Evolutionary conservation across 169 alveolate species (phyloP).

Genomic region (Plasmodium gonderi): DNA sequence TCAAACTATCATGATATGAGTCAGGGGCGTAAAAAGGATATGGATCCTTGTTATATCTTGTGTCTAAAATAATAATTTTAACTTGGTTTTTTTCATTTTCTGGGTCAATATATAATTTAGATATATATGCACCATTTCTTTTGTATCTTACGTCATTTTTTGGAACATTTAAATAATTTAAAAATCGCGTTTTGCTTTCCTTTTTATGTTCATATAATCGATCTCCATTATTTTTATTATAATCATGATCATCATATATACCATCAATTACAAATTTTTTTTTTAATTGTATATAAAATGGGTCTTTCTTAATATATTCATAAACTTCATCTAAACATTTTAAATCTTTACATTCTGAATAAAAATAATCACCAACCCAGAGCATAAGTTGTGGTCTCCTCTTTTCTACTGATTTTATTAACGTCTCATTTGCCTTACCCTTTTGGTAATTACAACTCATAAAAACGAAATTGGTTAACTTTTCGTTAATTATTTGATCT

Average conservation of each 20-base stretch:
- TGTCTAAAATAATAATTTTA: constrained; percentile 85
- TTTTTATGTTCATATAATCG: constrained; percentile 76
- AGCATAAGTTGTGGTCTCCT: constrained; percentile 86
- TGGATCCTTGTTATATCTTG: constrained; percentile 85
- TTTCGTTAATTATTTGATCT: constrained; percentile 61
- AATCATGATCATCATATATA: constrained; percentile 90
- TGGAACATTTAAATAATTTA: constrained; percentile 86
- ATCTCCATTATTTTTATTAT: constrained; percentile 87
- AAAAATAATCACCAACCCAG: constrained; percentile 87
- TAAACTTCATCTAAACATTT: constrained; percentile 78
- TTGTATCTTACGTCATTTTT: constrained; percentile 85
- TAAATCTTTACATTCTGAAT: constrained; percentile 80
- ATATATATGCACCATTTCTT: constrained; percentile 86
- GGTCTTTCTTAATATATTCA: constrained; percentile 66
- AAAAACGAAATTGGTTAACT: constrained; percentile 23
- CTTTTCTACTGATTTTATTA: constrained; percentile 33
- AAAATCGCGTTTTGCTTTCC: constrained; percentile 74
- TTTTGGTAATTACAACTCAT: constrained; percentile 56
- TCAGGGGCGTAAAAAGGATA: constrained; percentile 79
- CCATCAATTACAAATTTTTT: constrained; percentile 82
- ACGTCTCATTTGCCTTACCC: constrained; percentile 7
- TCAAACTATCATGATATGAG: constrained; percentile 47
- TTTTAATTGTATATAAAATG: constrained; percentile 71
- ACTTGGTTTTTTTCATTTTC: constrained; percentile 83
- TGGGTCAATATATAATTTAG: constrained; percentile 83